Evolutionary conservation across 768 basidiomycete genomes (phyloP).

Genomic region (Serendipita sp.): DNA sequence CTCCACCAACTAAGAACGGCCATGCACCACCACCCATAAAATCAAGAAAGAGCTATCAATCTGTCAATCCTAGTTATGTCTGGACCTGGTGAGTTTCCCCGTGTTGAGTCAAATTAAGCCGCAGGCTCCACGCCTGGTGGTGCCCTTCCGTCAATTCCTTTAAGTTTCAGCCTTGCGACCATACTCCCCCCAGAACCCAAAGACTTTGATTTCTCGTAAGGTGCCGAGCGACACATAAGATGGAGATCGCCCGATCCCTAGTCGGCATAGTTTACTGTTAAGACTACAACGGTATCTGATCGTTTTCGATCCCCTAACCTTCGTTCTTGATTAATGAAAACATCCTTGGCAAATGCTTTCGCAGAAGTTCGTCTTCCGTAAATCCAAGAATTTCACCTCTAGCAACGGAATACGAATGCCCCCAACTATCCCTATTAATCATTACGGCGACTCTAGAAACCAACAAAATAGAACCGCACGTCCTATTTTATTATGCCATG

Average conservation of each 20-base stretch:
- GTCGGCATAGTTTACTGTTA: slow-evolving; percentile 75
- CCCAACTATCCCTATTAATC: slow-evolving; percentile 73
- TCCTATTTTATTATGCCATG: slow-evolving; percentile 75
- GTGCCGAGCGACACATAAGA: slow-evolving; percentile 60
- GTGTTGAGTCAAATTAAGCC: slow-evolving; percentile 78
- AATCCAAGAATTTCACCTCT: slow-evolving; percentile 82
- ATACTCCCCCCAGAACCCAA: slow-evolving; percentile 74
- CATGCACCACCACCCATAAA: slow-evolving; percentile 81
- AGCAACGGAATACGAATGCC: slow-evolving; percentile 67
- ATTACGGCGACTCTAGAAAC: slow-evolving; percentile 70
- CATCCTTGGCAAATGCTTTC: slow-evolving; percentile 78
- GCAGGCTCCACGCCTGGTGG: slow-evolving; percentile 68
- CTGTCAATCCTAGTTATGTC: slow-evolving; percentile 64
- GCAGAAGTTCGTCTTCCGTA: slow-evolving; percentile 64
- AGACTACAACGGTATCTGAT: slow-evolving; percentile 75
- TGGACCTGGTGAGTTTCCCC: slow-evolving; percentile 70
- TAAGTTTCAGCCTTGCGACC: slow-evolving; percentile 65
- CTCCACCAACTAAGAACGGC: slow-evolving; percentile 83
- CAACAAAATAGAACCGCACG: slow-evolving; percentile 70
- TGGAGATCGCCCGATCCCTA: slow-evolving; percentile 58
- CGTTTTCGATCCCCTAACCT: slow-evolving; percentile 75
- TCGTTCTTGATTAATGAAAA: slow-evolving; percentile 78
- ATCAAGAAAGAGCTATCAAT: slow-evolving; percentile 76
- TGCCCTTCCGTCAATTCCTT: slow-evolving; percentile 76
- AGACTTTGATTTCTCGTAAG: slow-evolving; percentile 81